These are phyloP conservation scores for Botrytis squamosa DNA, from an alignment of 2,329 filamentous ascomycete genomes.

Conservation along the genomic window DNA sequence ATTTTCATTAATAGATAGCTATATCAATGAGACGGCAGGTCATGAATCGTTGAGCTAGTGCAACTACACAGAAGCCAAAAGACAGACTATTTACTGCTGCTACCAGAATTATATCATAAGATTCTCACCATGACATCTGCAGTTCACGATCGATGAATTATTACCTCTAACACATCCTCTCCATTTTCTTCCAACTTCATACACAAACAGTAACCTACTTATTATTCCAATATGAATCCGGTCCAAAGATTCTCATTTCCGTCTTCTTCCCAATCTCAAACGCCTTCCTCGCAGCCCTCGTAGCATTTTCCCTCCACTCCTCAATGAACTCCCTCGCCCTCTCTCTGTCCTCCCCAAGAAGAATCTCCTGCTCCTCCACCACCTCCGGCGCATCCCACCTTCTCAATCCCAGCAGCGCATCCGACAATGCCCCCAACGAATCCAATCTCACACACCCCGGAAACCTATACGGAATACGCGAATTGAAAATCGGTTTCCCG, in stretches of 20 bases:
- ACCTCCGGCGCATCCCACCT: constrained; percentile 2
- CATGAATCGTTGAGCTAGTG: neutral
- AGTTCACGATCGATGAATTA: neutral
- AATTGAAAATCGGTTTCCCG: neutral
- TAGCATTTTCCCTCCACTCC: neutral
- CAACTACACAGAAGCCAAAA: neutral
- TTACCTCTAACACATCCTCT: neutral
- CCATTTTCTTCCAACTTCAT: neutral
- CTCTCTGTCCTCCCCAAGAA: neutral
- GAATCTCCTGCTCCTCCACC: neutral
- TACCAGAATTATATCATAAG: neutral
- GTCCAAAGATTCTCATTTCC: neutral
- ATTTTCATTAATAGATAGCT: neutral
- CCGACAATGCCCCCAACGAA: neutral
- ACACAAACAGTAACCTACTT: neutral
- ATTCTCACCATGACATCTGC: neutral
- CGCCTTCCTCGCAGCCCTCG: neutral
- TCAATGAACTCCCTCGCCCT: neutral
- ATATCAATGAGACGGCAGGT: neutral
- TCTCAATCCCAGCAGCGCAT: neutral
- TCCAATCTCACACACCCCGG: neutral
- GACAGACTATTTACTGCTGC: neutral
- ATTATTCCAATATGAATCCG: neutral
- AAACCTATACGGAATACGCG: neutral
- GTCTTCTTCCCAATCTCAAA: neutral